These are phyloP conservation scores for Danielia oregonensis DNA, from an alignment of 805 yeast genomes.

Conservation along the genomic window DNA sequence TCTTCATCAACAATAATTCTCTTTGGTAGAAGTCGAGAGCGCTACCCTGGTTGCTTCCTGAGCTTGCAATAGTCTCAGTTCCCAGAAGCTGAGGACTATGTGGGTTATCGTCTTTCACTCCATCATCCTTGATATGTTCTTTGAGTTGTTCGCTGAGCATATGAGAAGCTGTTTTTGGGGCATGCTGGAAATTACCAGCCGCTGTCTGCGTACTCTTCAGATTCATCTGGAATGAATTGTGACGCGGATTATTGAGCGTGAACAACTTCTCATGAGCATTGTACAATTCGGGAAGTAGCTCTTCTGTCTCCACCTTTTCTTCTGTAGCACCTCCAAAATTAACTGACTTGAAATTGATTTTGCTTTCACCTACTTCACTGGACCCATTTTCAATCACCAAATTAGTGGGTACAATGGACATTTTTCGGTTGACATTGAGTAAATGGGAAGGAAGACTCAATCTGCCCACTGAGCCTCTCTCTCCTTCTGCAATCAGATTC, in stretches of 20 bases:
- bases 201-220: slow-evolving; percentile 3
- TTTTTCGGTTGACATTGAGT: slow-evolving; percentile 14
- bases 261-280: slow-evolving; percentile 34
- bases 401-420: slow-evolving; percentile 29
- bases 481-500: neutral
- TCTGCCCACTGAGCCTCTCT: neutral
- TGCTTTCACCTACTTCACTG: slow-evolving; percentile 3
- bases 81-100: neutral
- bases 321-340: neutral
- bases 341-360: neutral
- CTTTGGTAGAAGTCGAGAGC: slow-evolving; percentile 49
- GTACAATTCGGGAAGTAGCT: slow-evolving; percentile 20
- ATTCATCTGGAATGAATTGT: neutral
- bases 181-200: slow-evolving; percentile 6
- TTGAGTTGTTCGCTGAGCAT: slow-evolving; percentile 8
- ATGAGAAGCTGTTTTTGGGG: slow-evolving; percentile 11
- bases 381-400: slow-evolving; percentile 14
- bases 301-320: slow-evolving; percentile 2
- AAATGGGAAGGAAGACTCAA: neutral
- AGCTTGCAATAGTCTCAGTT: neutral
- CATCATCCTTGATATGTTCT: slow-evolving; percentile 4
- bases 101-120: neutral
- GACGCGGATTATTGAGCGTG: neutral
- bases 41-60: slow-evolving; percentile 8
- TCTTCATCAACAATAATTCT: slow-evolving; percentile 52